A percentile compares a stretch with the other conserved stretches of the same genome.
Conservation (phyloP, 1,284 basidiomycete genomes). For the Trametes polyzona region DNA sequence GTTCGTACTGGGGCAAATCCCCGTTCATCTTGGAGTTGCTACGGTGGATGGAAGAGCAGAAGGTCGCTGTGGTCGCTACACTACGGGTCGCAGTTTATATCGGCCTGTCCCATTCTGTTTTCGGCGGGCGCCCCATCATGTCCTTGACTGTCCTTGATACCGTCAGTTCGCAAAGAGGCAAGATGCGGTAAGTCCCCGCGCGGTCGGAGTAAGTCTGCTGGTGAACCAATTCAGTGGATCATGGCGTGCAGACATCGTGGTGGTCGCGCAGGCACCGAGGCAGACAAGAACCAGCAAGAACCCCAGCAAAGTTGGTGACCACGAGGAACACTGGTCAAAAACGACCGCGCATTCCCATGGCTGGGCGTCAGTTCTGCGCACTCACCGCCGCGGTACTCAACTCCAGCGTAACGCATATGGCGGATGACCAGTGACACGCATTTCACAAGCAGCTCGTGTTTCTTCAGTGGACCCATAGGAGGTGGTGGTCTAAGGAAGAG, state of each 20-base stretch:
- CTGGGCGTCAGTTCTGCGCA: not conserved
- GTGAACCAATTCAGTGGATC: not conserved
- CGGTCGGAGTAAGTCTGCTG: not conserved
- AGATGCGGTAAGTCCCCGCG: not conserved
- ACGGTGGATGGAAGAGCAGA: not conserved
- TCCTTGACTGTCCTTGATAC: too few relatives aligned
- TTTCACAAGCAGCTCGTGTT: not conserved
- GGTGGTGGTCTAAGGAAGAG: not conserved
- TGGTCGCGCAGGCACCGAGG: conserved; percentile 2
- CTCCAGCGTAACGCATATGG: too few relatives aligned
- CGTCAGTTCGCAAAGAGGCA: too few relatives aligned
- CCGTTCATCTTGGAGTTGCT: conserved; percentile 9
- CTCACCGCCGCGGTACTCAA: not conserved
- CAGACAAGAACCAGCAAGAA: not conserved
- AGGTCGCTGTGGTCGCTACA: not conserved
- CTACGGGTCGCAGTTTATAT: too few relatives aligned
- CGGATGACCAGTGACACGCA: too few relatives aligned
- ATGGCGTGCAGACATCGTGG: not conserved
- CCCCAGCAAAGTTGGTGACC: conserved; percentile 10
- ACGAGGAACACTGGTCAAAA: conserved; percentile 8
- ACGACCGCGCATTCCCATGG: conserved; percentile 7
- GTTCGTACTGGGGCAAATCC: conserved; percentile 15
- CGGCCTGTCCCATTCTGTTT: too few relatives aligned
- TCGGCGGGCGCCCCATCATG: too few relatives aligned
- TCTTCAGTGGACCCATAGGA: too few relatives aligned